These are phyloP conservation scores for Filobasidium floriforme DNA, from an alignment of 768 basidiomycete genomes.

Conservation along the genomic window DNA sequence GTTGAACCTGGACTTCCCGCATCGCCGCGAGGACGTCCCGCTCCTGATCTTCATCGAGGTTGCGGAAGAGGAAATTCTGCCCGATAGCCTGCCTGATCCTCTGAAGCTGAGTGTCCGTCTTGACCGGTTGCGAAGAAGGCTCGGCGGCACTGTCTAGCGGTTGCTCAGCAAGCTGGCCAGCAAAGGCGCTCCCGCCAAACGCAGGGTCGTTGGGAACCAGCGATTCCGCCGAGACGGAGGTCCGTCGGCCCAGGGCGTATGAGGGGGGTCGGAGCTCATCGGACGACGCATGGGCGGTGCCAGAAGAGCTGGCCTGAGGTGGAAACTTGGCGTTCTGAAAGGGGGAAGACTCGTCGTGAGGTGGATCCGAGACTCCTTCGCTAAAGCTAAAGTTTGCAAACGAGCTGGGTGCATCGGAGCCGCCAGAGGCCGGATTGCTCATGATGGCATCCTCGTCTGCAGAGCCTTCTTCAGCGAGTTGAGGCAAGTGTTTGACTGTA, in stretches of 20 bases:
- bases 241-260: slow-evolving; percentile 76
- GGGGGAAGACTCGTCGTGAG: not conserved
- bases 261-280: slow-evolving; percentile 44
- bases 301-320: slow-evolving; percentile 12
- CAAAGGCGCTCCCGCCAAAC: not conserved
- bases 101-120: slow-evolving; percentile 72
- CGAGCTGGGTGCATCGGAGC: slow-evolving; percentile 3
- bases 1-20: slow-evolving; percentile 68
- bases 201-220: slow-evolving; percentile 58
- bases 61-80: slow-evolving; percentile 87
- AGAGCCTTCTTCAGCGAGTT: not conserved
- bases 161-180: not conserved
- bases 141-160: not conserved
- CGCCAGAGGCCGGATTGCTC: not conserved
- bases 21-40: slow-evolving; percentile 88
- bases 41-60: slow-evolving; percentile 93
- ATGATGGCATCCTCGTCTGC: slow-evolving; percentile 3
- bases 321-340: not conserved
- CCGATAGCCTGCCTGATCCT: slow-evolving; percentile 81
- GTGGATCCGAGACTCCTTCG: not conserved
- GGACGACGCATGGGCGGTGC: slow-evolving; percentile 11
- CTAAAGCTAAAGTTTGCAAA: slow-evolving; percentile 21
- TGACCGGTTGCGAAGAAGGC: slow-evolving; percentile 50
- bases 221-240: slow-evolving; percentile 92
- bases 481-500: not conserved